Base-by-base conservation (phyloP, 495 filamentous ascomycete species). In the Daldinia concentrica region DNA sequence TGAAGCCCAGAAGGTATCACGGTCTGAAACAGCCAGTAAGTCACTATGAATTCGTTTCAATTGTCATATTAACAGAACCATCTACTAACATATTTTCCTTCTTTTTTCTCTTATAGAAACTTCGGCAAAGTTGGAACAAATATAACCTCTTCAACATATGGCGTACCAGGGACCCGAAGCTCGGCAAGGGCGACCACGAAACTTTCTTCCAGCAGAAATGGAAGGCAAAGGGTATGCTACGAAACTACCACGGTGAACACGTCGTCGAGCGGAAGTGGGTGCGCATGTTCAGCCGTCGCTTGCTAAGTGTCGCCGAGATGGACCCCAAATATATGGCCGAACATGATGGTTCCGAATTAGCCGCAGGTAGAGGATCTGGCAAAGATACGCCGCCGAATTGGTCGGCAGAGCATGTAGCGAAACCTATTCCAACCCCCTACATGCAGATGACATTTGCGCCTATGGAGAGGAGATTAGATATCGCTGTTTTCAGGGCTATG, bases 151-250 rank as follows among this genome's bases (percentile, higher is more conserved):
- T 91, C 86, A 98, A 97, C 83, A 81, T 99, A 67, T 75, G 80
- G 29, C 84, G 85, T 63, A 56, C 55, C 4, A 75, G 62, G 3
- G 32, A 55, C 5, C 82, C 83, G 24, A 71, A 50, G 3, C 80
- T 78, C 51, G 61, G 66, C 14, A 76, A 67, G 9, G 14, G 62
- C 55, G 72, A 73, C 1, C 45, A 62, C 27, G 79, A 80, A 48
- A 97, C 94, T 54, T 95, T 92, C 83, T 99, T 96, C 87, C 95
- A 99, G 84, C 95, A 99, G 78, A 98, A 98, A 92, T 99, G 94
- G 94, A 74, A 76, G 0, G 92, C 94, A 65, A 99, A 98, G 79
- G 87, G 93, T 8, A 60, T 87, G 61, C 86, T 92, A 6, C 92
- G 95, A 56, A 88, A 86, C 59, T 99, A 98, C 79, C 95, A 99